These are phyloP conservation scores for Pulveroboletus sp. DNA, from an alignment of 768 basidiomycete species.

Conservation along the genomic window DNA sequence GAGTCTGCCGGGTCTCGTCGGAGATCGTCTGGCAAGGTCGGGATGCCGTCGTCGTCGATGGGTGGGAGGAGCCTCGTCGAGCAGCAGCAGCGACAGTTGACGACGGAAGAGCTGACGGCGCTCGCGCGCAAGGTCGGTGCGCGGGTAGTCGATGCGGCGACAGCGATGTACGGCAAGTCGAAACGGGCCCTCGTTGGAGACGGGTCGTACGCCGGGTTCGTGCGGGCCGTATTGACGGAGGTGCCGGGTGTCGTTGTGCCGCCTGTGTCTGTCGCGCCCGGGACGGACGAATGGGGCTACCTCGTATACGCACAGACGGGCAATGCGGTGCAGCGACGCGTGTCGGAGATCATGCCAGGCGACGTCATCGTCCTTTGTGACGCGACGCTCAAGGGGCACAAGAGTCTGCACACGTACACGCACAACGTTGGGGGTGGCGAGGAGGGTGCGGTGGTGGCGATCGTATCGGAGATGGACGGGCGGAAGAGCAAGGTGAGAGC, in stretches of 20 bases:
- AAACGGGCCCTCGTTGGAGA: constrained; percentile 79
- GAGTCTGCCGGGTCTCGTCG: neutral
- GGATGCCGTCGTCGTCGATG: constrained; percentile 1
- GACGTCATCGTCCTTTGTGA: constrained; percentile 76
- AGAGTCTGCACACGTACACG: constrained; percentile 71
- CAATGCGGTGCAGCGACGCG: constrained; percentile 60
- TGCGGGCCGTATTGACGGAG: constrained; percentile 58
- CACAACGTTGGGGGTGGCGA: constrained; percentile 52
- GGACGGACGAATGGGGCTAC: constrained; percentile 56
- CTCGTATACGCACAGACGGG: constrained; percentile 72
- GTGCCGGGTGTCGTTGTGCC: constrained; percentile 53
- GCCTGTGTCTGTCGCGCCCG: constrained; percentile 3
- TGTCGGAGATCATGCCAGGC: constrained; percentile 81
- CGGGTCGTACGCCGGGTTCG: constrained; percentile 78
- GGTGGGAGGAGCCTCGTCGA: constrained; percentile 25
- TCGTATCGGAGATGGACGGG: constrained; percentile 77
- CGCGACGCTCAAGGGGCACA: constrained; percentile 75
- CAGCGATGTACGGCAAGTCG: constrained; percentile 64
- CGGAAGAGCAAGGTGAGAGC: constrained; percentile 86
- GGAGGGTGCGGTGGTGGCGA: constrained; percentile 55
- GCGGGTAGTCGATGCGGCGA: constrained; percentile 67
- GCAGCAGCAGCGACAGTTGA: constrained; percentile 33
- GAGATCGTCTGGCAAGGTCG: constrained; percentile 8
- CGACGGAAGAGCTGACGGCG: constrained; percentile 63
- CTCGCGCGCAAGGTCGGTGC: constrained; percentile 74